These are phyloP conservation scores for Fusarium annulatum DNA, from an alignment of 2,329 filamentous ascomycete genomes.

Conservation along the genomic window DNA sequence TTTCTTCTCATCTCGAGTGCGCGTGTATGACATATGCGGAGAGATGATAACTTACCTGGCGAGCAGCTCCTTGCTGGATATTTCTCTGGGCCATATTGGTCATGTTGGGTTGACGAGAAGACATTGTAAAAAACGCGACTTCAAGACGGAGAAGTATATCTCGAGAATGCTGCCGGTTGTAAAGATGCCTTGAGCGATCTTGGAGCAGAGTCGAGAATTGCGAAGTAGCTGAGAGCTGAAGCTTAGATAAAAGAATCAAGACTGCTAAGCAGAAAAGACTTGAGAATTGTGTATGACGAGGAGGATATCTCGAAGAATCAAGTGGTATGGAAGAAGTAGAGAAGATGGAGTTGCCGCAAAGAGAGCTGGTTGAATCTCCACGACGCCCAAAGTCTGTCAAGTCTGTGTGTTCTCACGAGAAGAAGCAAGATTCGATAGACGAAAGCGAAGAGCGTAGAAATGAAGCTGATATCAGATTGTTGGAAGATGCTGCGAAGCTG, in stretches of 20 bases:
- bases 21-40: background rate
- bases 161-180: background rate
- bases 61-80: background rate
- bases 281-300: background rate
- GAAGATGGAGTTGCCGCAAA: background rate
- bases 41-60: slow-evolving; percentile 4
- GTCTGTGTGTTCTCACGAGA: background rate
- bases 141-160: background rate
- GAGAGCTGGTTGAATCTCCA: background rate
- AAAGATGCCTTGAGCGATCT: slow-evolving; percentile 7
- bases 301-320: background rate
- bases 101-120: background rate
- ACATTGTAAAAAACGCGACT: slow-evolving; percentile 12
- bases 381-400: background rate
- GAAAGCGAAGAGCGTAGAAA: background rate
- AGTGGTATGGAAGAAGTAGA: background rate
- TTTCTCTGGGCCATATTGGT: background rate
- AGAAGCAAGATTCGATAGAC: background rate
- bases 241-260: background rate
- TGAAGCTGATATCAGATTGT: slow-evolving; percentile 12
- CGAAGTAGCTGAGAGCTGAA: background rate
- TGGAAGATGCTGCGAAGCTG: slow-evolving; percentile 1
- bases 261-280: slow-evolving; percentile 3
- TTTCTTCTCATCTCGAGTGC: background rate
- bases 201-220: background rate